Base-by-base conservation (phyloP, 345 rosid species). In the Moricandia arvensis region DNA sequence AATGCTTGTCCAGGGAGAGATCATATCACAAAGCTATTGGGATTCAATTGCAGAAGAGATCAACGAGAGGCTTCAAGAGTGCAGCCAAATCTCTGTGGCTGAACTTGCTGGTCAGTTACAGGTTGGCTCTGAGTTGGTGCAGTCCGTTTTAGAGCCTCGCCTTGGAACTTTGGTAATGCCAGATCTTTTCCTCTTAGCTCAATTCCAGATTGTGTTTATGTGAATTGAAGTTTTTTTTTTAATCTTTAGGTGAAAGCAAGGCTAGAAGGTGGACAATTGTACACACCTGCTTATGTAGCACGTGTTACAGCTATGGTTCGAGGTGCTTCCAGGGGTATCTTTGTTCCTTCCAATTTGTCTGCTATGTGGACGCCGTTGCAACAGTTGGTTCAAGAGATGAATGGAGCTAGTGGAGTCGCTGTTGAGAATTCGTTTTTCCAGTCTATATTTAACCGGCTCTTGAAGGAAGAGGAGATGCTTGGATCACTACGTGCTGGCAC, bases 401-500 rank as follows among this genome's bases (percentile, higher is more conserved):
- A 90, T 81, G 97, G 97, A 84, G 86, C 92, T 10, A 85, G 85
- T 74, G 97, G 96, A 17, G 89, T 95, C 41, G 85, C 93, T 54
- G 78, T 89, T 62, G 99, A 91, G 34, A 82, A 85, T 74, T 87
- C 99, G 18, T 95, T 91, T 82, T 89, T 95, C 65, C 97, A 91
- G 70, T 88, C 97, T 70, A 63, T 87, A 70, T 95, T 95, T 72
- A 95, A 90, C 81, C 90, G 88, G 16, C 62, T 90, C 66, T 71
- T 88, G 76, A 95, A 91, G 85, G 91, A 85, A 79, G 93, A 87
- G 7, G 87, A 91, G 83, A 85, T 95, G 83, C 90, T 90, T 58
- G 99, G 97, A 73, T 88, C 97, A 49, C 87, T 95, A 72, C 97
- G 99, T 74, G 97, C 99, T 35, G 99, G 97, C 76, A 86, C 91